Evolutionary conservation across 148 eudicot genomes (phyloP).

Genomic region (Chenopodium suecicum): DNA sequence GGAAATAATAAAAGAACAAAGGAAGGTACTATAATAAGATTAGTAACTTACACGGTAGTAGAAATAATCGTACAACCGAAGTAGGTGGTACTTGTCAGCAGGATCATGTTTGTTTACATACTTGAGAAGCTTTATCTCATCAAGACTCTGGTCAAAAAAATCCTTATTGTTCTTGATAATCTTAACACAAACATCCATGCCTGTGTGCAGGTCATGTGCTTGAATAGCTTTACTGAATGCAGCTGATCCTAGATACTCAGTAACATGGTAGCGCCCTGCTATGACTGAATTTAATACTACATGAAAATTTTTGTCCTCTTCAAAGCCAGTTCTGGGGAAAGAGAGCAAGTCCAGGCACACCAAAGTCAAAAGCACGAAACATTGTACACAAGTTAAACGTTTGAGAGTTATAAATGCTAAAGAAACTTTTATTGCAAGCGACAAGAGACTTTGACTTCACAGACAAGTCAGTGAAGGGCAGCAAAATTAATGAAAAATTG

Average conservation of each 20-base stretch:
- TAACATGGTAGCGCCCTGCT: slow-evolving; percentile 98
- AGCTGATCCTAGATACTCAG: slow-evolving; percentile 99
- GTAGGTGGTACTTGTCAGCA: slow-evolving; percentile 86
- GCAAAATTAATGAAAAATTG: background rate
- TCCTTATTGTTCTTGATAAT: slow-evolving; percentile 98
- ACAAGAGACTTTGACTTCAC: background rate
- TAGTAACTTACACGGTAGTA: slow-evolving; percentile 82
- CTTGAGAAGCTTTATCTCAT: slow-evolving; percentile 98
- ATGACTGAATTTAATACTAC: slow-evolving; percentile 89
- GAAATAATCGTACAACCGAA: slow-evolving; percentile 93
- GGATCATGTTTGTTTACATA: slow-evolving; percentile 94
- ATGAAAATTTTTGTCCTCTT: slow-evolving; percentile 97
- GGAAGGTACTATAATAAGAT: slow-evolving; percentile 3
- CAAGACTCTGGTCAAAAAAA: slow-evolving; percentile 99
- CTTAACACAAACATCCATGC: slow-evolving; percentile 99
- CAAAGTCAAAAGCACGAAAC: slow-evolving; percentile 21
- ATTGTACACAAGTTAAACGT: slow-evolving; percentile 1
- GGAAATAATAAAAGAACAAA: background rate
- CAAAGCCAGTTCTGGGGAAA: slow-evolving; percentile 81
- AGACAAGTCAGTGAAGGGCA: background rate
- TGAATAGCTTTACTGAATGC: slow-evolving; percentile 99
- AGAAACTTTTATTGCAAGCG: background rate
- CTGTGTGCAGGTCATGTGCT: slow-evolving; percentile 97
- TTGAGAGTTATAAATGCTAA: background rate
- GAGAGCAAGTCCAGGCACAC: slow-evolving; percentile 14